Base-by-base conservation (phyloP, 1,139 yeast genomes). In the Pichia inconspicua region DNA sequence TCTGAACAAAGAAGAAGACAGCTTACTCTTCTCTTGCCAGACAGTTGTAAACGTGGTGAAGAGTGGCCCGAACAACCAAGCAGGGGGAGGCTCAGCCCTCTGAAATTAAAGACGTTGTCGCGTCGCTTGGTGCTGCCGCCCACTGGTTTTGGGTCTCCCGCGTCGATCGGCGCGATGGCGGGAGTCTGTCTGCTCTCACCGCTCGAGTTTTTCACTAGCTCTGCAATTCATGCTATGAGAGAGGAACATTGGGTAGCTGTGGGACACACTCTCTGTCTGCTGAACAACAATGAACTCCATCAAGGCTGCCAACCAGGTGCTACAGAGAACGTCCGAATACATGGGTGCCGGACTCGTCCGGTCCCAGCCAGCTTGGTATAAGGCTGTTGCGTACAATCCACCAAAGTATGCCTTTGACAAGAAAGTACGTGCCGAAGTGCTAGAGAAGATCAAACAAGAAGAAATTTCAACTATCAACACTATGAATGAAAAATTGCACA, bases 291-390 rank as follows among this genome's bases (percentile, higher is more conserved):
- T 62, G 65, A 62, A 61, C 45, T 59, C 64, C 8, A 58, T 55
- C 42, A 62, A 60, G 41, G 53, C 58, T 27, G 94, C 95, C 30
- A 73, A 80, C 39, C 76, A 78, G 50, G 86, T 89, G 19, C 74
- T 88, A 46, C 86, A 84, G 63, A 77, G 89, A 59, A 84, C 95
- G 0, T 81, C 94, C 1, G 81, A 83, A 46, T 80, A 79, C 58
- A 68, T 87, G 55, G 73, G 73, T 56, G 74, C 84, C 0, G 90
- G 92, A 5, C 72, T 83, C 36, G 71, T 86, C 49, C 71, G 67
- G 38, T 68, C 75, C 34, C 84, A 84, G 58, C 97, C 97, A 4
- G 82, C 82, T 0, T 90, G 97, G 97, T 87, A 76, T 66, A 80
- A 83, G 55, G 89, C 85, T 11, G 86, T 90, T 27, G 87, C 86